Conservation (phyloP, 2,329 filamentous ascomycete genomes). For the Fusarium dlaminii region DNA sequence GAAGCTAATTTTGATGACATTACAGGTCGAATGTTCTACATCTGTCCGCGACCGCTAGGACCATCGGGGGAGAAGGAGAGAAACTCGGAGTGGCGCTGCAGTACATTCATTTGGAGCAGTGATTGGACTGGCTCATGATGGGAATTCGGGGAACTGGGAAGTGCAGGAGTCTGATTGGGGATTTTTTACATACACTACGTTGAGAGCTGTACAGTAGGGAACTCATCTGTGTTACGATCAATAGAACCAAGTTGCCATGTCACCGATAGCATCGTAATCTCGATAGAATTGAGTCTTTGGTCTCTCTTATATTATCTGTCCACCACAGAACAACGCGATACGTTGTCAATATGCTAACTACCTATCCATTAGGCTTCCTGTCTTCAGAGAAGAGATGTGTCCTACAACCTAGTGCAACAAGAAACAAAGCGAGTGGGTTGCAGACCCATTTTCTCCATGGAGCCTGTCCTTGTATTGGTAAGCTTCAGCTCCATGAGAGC, state of each 20-base stretch:
- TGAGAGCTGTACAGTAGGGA: neutral
- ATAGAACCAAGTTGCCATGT: neutral
- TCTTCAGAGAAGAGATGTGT: neutral
- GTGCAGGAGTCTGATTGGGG: neutral
- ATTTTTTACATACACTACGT: neutral
- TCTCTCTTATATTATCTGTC: constrained; percentile 1
- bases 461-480: neutral
- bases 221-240: neutral
- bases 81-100: constrained; percentile 86
- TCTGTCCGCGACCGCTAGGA: constrained; percentile 77
- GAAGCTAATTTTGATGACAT: constrained; percentile 34
- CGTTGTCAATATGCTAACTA: neutral
- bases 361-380: neutral
- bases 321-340: neutral
- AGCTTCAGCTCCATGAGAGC: neutral
- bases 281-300: neutral
- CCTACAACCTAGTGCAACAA: neutral
- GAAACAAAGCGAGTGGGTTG: neutral
- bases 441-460: neutral
- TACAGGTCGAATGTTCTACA: constrained; percentile 69
- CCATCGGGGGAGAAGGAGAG: constrained; percentile 86
- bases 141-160: neutral
- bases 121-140: constrained; percentile 58
- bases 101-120: constrained; percentile 80
- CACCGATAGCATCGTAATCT: neutral